Evolutionary conservation across 2,329 filamentous ascomycete species (phyloP).

Genomic region (Malbranchea cinnamomea): DNA sequence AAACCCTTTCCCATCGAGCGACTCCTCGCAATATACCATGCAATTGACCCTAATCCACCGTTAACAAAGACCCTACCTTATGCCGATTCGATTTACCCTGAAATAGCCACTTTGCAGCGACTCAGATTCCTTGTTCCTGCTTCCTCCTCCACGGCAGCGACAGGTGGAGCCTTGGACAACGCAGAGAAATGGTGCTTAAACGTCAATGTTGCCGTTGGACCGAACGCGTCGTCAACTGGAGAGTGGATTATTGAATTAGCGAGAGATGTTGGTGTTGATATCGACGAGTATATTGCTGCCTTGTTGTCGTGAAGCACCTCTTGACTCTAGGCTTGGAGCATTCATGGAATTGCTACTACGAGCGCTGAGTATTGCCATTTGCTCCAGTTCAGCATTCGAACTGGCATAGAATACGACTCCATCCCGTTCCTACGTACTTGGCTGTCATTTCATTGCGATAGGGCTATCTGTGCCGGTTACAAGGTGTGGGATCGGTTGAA

Average conservation of each 20-base stretch:
- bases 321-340: too few relatives aligned
- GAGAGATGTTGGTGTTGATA: slow-evolving; percentile 30
- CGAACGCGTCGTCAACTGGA: slow-evolving; percentile 12
- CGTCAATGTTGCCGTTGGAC: slow-evolving; percentile 18
- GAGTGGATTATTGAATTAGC: slow-evolving; percentile 33
- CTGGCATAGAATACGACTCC: too few relatives aligned
- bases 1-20: slow-evolving; percentile 32
- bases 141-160: slow-evolving; percentile 18
- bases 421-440: too few relatives aligned
- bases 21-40: slow-evolving; percentile 32
- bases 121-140: slow-evolving; percentile 32
- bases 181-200: slow-evolving; percentile 35
- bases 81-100: slow-evolving; percentile 30
- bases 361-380: too few relatives aligned
- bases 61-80: slow-evolving; percentile 14
- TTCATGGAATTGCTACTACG: too few relatives aligned
- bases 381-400: too few relatives aligned
- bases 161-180: slow-evolving; percentile 21
- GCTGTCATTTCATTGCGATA: too few relatives aligned
- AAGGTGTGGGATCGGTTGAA: too few relatives aligned
- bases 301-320: too few relatives aligned
- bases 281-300: slow-evolving; percentile 26
- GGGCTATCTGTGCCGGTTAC: too few relatives aligned
- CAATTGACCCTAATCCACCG: slow-evolving; percentile 30
- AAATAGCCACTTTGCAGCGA: slow-evolving; percentile 32